Percentiles rank a stretch among this genome's conserved stretches.
Conservation (phyloP, 2,329 filamentous ascomycete species). For the Trichoderma atrobrunneum region DNA sequence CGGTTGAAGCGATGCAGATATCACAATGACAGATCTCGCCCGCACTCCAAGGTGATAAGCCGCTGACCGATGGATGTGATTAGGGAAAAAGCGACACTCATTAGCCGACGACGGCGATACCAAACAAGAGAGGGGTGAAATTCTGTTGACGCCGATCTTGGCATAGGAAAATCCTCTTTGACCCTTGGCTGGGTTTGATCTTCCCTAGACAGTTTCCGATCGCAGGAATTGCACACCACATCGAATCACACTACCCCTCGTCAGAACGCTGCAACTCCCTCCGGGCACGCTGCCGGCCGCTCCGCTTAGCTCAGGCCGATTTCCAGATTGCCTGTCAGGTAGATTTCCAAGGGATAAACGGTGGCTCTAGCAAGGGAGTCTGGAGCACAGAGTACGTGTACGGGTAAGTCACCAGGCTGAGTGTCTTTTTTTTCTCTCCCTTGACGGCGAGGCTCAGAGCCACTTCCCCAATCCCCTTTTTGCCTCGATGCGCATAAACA, state of each 20-base stretch:
- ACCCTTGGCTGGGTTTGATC: not conserved
- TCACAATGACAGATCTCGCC: not conserved
- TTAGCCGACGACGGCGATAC: constrained; percentile 9
- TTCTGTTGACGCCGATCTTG: not conserved
- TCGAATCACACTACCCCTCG: not conserved
- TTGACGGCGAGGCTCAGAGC: not conserved
- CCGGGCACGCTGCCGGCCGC: not conserved
- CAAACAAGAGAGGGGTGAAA: not conserved
- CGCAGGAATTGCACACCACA: constrained; percentile 7
- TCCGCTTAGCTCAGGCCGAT: not conserved
- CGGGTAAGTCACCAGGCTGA: not conserved
- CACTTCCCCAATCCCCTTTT: not conserved
- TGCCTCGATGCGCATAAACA: not conserved
- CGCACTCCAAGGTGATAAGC: not conserved
- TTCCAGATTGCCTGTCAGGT: not conserved
- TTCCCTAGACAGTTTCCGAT: constrained; percentile 14
- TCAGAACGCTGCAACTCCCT: not conserved
- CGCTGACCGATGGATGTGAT: constrained; percentile 3
- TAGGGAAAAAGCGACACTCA: not conserved
- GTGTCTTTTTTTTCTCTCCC: not conserved
- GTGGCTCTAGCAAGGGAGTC: not conserved
- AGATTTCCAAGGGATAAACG: not conserved
- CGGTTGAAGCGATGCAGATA: not conserved
- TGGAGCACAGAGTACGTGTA: not conserved
- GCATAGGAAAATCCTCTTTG: not conserved